phyloP scores from a whole-genome alignment of 139 green algal species.

The Chlorella sp. region DNA sequence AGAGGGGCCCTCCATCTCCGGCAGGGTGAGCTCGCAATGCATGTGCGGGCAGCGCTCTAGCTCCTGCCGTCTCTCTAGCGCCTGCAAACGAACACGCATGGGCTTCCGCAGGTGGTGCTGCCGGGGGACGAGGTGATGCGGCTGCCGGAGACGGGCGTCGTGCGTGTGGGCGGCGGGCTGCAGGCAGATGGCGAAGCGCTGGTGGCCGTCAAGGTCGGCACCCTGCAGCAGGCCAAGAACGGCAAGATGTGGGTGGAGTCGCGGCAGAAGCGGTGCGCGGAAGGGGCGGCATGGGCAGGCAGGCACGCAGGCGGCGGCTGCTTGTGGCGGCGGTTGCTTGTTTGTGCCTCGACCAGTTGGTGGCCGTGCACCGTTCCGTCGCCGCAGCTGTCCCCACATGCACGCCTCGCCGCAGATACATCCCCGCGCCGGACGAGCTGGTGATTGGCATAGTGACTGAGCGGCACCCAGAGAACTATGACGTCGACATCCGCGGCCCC shows the following conservation, averaged over 20 bases:
- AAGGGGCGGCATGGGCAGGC: too few relatives aligned
- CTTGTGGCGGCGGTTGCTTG: too few relatives aligned
- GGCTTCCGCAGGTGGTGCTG: conserved; percentile 57
- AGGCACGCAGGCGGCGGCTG: too few relatives aligned
- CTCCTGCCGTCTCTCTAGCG: too few relatives aligned
- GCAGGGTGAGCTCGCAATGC: too few relatives aligned
- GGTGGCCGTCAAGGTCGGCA: conserved; percentile 56
- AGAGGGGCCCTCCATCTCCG: too few relatives aligned
- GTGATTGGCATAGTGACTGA: conserved; percentile 77
- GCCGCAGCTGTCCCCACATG: background rate
- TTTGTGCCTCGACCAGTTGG: too few relatives aligned
- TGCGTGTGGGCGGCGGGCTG: conserved; percentile 64
- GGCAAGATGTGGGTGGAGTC: conserved; percentile 77
- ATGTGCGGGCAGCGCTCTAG: too few relatives aligned
- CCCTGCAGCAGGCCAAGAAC: conserved; percentile 57
- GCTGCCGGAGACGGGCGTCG: conserved; percentile 61
- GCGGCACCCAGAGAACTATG: conserved; percentile 70
- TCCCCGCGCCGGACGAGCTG: conserved; percentile 66
- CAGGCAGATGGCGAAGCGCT: conserved; percentile 49
- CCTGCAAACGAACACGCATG: too few relatives aligned
- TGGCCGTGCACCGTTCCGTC: background rate
- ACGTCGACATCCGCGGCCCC: conserved; percentile 78
- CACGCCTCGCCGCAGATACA: conserved; percentile 64
- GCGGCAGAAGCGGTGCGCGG: conserved; percentile 69
- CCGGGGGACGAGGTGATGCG: conserved; percentile 73